Conservation (phyloP, 345 rosid species). For the Rhizophora mangle region DNA sequence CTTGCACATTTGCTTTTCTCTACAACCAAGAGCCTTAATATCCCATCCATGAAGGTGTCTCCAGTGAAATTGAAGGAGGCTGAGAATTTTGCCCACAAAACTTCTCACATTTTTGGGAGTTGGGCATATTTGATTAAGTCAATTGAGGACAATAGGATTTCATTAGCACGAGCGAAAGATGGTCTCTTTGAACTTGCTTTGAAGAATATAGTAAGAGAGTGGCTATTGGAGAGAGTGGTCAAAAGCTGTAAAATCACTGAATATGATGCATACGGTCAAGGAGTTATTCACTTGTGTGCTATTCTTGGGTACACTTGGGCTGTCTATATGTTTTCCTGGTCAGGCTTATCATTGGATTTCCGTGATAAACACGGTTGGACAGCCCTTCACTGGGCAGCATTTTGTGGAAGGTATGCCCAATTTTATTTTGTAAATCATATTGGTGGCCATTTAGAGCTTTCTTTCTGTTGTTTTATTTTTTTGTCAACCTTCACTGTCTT, state of each 20-base stretch:
- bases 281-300: constrained; percentile 87
- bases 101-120: constrained; percentile 46
- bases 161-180: constrained; percentile 63
- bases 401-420: constrained; percentile 59
- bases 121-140: constrained; percentile 73
- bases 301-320: constrained; percentile 93
- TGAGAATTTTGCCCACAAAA: constrained; percentile 49
- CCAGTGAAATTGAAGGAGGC: constrained; percentile 54
- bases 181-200: constrained; percentile 59
- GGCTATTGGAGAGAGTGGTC: constrained; percentile 80
- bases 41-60: constrained; percentile 51
- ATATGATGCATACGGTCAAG: constrained; percentile 73
- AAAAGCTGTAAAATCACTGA: constrained; percentile 54
- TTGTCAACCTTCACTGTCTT: neutral
- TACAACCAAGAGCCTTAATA: constrained; percentile 53
- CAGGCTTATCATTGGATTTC: constrained; percentile 72
- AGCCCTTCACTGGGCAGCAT: constrained; percentile 99
- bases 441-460: neutral
- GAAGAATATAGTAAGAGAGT: constrained; percentile 72
- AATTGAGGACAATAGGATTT: constrained; percentile 43
- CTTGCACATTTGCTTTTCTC: constrained; percentile 77
- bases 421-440: constrained; percentile 3
- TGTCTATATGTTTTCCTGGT: constrained; percentile 57
- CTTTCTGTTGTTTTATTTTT: neutral
- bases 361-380: constrained; percentile 98